Conservation (phyloP, 768 basidiomycete genomes). For the Amanita thiersii region DNA sequence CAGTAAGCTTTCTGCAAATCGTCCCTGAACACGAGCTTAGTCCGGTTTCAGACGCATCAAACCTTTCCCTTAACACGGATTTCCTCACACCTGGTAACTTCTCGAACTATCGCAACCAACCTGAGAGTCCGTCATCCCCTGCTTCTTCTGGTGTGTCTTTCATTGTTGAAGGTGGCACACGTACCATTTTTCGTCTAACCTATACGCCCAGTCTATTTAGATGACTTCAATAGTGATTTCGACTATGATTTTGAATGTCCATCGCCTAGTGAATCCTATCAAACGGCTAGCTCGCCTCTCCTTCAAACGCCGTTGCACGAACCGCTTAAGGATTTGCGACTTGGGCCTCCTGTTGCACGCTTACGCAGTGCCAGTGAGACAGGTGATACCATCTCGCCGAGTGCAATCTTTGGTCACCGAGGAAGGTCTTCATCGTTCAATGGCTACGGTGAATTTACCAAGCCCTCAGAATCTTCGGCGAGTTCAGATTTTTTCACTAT, state of each 20-base stretch:
- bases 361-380: slow-evolving; percentile 1
- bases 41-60: too few relatives aligned
- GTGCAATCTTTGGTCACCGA: not conserved
- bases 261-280: slow-evolving; percentile 5
- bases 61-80: too few relatives aligned
- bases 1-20: too few relatives aligned
- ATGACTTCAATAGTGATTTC: not conserved
- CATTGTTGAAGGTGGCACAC: too few relatives aligned
- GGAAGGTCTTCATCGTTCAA: slow-evolving; percentile 1
- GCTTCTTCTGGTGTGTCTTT: too few relatives aligned
- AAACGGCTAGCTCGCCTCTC: slow-evolving; percentile 1
- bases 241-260: slow-evolving; percentile 4
- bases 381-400: slow-evolving; percentile 2
- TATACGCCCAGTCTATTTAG: slow-evolving; percentile 1
- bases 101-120: too few relatives aligned
- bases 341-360: not conserved
- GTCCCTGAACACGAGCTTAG: too few relatives aligned
- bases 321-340: not conserved
- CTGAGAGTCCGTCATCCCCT: too few relatives aligned
- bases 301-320: slow-evolving; percentile 4
- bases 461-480: not conserved
- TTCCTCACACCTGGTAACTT: too few relatives aligned
- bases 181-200: too few relatives aligned
- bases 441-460: slow-evolving; percentile 3
- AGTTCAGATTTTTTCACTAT: not conserved